These are phyloP conservation scores for Heliosperma pusillum DNA, from an alignment of 148 eudicot species.

Conservation along the genomic window DNA sequence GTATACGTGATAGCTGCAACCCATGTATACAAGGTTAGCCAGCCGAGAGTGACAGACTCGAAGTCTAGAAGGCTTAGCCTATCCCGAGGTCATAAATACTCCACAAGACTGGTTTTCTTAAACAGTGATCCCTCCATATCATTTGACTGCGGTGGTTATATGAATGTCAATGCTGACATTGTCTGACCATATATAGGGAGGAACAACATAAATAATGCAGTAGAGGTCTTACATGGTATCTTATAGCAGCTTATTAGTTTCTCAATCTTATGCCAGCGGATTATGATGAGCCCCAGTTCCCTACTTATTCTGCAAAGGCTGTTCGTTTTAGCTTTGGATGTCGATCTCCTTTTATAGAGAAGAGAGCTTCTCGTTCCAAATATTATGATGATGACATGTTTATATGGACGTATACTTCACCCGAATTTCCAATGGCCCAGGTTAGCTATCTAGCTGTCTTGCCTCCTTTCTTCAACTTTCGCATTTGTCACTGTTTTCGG, in stretches of 20 bases:
- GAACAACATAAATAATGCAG: too few species aligned
- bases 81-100: too few species aligned
- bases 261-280: conserved; percentile 33
- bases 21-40: too few species aligned
- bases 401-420: conserved; percentile 74
- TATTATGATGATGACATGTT: conserved; percentile 56
- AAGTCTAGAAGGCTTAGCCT: too few species aligned
- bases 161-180: too few species aligned
- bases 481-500: not conserved
- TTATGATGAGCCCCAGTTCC: conserved; percentile 40
- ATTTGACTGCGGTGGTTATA: too few species aligned
- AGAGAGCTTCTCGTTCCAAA: conserved; percentile 18
- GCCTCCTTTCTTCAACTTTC: not conserved
- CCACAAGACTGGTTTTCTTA: too few species aligned
- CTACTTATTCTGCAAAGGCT: conserved; percentile 64
- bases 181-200: too few species aligned
- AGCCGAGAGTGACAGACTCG: too few species aligned
- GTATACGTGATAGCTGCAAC: too few species aligned
- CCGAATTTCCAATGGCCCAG: conserved; percentile 58
- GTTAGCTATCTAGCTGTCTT: conserved; percentile 28
- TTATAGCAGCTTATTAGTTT: not conserved
- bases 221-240: not conserved
- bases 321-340: conserved; percentile 64
- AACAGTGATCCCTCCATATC: too few species aligned
- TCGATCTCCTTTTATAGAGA: conserved; percentile 28